Percentiles rank a stretch among this genome's conserved stretches.
Conservation (phyloP, 495 filamentous ascomycete species). For the Aspergillus olivimuriae region DNA sequence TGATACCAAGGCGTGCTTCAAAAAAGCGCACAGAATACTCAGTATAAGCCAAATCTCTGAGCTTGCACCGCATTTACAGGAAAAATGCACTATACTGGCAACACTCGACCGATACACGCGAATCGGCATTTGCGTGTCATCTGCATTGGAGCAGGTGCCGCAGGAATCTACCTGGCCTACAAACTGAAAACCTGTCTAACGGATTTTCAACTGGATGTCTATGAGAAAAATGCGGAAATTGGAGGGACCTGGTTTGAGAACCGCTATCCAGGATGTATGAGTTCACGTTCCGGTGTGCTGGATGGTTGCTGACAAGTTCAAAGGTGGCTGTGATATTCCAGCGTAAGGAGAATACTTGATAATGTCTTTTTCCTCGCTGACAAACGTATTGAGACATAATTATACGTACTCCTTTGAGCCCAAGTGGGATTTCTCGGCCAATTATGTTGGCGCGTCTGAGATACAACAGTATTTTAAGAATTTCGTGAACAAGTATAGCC, state of each 20-base stretch:
- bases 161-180: conserved; percentile 5
- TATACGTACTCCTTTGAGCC: conserved; percentile 36
- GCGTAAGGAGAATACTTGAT: conserved; percentile 8
- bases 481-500: conserved; percentile 22
- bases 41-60: no score
- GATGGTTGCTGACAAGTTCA: no score
- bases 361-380: no score
- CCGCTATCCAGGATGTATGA: conserved; percentile 54
- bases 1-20: no score
- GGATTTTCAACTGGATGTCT: conserved; percentile 46
- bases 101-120: conserved; percentile 4
- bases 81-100: no score
- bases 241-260: conserved; percentile 62
- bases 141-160: conserved; percentile 4
- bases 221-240: conserved; percentile 46
- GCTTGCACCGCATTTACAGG: no score
- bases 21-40: no score
- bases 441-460: conserved; percentile 42
- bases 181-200: conserved; percentile 18
- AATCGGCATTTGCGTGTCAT: conserved; percentile 2
- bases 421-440: conserved; percentile 44
- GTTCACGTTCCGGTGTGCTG: no score
- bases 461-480: conserved; percentile 44
- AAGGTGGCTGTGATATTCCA: conserved; percentile 20
- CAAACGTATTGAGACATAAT: no score